phyloP scores from a whole-genome alignment of 2,329 filamentous ascomycete species.

The Sarocladiaceae sp. region DNA sequence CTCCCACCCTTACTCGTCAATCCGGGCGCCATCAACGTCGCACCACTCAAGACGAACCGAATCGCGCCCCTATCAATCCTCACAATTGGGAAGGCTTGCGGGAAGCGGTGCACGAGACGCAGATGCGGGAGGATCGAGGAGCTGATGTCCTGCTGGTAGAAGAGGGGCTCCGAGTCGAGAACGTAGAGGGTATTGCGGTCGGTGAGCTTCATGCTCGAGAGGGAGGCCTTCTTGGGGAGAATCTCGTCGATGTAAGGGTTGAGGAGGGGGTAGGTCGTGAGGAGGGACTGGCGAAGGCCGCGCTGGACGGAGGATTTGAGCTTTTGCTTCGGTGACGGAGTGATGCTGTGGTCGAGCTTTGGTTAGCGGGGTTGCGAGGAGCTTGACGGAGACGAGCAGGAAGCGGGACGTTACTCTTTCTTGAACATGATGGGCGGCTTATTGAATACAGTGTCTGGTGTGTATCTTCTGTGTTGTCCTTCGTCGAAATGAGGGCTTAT shows the following conservation, averaged over 20 bases:
- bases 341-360: conserved; percentile 48
- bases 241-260: conserved; percentile 87
- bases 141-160: conserved; percentile 76
- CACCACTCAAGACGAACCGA: conserved; percentile 88
- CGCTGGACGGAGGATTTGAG: conserved; percentile 96
- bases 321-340: conserved; percentile 79
- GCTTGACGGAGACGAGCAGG: conserved; percentile 3
- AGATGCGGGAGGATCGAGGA: conserved; percentile 81
- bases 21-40: conserved; percentile 93
- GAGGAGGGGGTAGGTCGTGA: conserved; percentile 80
- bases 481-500: too few species aligned
- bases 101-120: conserved; percentile 82
- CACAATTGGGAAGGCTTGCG: conserved; percentile 72
- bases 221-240: conserved; percentile 86
- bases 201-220: conserved; percentile 87
- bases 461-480: too few species aligned
- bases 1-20: conserved; percentile 78
- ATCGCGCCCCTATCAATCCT: conserved; percentile 95
- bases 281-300: conserved; percentile 71
- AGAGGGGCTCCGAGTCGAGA: conserved; percentile 69
- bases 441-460: background rate
- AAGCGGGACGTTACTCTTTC: conserved; percentile 64
- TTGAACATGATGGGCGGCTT: conserved; percentile 68
- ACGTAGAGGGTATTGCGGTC: conserved; percentile 88
- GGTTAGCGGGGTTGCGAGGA: conserved; percentile 14